Conservation (phyloP, 371 early-diverging fungal genomes). For the Apophysomyces sp. region DNA sequence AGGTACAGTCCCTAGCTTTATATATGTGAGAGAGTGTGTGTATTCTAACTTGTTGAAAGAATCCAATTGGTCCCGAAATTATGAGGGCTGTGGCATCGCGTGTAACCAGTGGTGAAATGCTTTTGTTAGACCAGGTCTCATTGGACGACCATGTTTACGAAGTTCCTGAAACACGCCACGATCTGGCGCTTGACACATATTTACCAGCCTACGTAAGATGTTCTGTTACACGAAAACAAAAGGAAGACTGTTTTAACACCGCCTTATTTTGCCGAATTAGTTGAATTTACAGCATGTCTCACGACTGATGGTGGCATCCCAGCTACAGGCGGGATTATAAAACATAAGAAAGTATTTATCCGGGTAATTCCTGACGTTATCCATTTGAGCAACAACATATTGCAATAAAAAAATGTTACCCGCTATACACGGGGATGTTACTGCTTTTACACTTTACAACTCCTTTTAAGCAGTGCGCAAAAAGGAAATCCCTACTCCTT, state of each 20-base stretch:
- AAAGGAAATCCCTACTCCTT: constrained; percentile 3
- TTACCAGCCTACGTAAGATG: neutral
- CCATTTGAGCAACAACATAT: neutral
- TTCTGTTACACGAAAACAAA: neutral
- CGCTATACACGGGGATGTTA: neutral
- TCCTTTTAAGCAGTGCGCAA: neutral
- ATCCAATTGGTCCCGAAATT: constrained; percentile 81
- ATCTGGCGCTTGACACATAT: neutral
- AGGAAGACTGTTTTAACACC: neutral
- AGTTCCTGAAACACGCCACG: constrained; percentile 42
- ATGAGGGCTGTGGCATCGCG: constrained; percentile 80
- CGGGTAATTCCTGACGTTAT: neutral
- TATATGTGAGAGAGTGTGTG: neutral
- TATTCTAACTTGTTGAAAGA: constrained; percentile 24
- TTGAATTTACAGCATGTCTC: constrained; percentile 6
- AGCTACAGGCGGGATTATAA: neutral
- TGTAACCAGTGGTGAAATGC: constrained; percentile 69
- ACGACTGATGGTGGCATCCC: neutral
- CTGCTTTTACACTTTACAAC: constrained; percentile 2
- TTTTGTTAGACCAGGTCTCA: constrained; percentile 74
- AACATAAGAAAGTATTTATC: neutral
- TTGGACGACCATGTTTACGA: constrained; percentile 59
- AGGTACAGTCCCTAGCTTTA: constrained; percentile 28
- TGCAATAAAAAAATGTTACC: neutral
- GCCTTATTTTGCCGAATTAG: constrained; percentile 3